Evolutionary conservation across 768 basidiomycete genomes (phyloP), one percentile per base, ranked within the genome.

Genomic region (Phanerodontia chrysosporium): DNA sequence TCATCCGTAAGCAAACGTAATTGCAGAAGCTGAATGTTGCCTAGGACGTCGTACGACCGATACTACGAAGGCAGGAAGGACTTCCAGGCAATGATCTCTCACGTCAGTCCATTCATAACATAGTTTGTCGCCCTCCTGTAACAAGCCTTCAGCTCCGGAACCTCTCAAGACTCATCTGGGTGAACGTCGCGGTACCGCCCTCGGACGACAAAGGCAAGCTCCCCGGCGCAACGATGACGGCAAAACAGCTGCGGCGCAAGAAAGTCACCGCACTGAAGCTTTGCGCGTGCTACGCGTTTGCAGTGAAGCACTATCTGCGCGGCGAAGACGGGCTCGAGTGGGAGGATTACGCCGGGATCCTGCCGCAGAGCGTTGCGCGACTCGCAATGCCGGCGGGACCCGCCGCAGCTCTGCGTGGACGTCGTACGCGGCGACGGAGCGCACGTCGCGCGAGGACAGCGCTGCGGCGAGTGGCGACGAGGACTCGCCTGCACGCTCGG

Each of bases 51-150:
- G 8, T 94, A 92, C 65, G 90, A 93, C 65, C 85, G 90, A 32
- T 92, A 86, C 66, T 91, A 86, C 80, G 93, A 95, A 75, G 95
- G 94, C 49, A 80, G 95, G 63, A 96, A 90, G 71, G 83, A 85
- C 45, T 95, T 95, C 67, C 85, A 87, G 0, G 65, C 83, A 8
- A 70, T 95, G 57, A 83, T 81, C 12, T 81, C 91, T 14, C 85
- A 87, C 67, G 83, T 83, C 66, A 51, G 73, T 55, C 30, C 51
- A 16, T 46, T 22, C 22, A 49, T 14, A 16, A 21, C 28, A 27
- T 12, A 51, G 18, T 3, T 18, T 45, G n/a, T 39, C 45, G 4
- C 24, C 29, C 16, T 10, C 1, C 46, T 54, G n/a, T 35, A 44
- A 35, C 51, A 45, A 22, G 8, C 12, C 8, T 21, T 0, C 59